Evolutionary conservation across 192 early-diverging fungal genomes (phyloP).

Genomic region (Coemansia interrupta): DNA sequence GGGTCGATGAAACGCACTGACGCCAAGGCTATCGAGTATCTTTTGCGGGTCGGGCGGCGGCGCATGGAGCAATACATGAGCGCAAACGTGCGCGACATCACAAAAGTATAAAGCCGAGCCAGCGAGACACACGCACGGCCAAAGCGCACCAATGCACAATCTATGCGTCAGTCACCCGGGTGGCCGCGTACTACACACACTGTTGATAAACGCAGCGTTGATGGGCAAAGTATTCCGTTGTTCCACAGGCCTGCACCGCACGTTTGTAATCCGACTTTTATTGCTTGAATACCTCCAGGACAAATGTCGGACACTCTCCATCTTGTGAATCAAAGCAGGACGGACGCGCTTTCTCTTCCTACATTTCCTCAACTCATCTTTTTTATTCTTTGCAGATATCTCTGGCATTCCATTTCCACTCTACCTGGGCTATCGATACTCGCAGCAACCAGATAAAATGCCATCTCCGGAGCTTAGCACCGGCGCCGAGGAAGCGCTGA

Average conservation of each 20-base stretch:
- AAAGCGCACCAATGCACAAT: too few relatives aligned
- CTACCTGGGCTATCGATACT: not conserved
- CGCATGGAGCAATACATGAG: slow-evolving; percentile 62
- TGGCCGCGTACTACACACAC: too few relatives aligned
- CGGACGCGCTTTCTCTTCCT: slow-evolving; percentile 2
- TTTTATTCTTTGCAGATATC: not conserved
- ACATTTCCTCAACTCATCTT: not conserved
- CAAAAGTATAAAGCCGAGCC: not conserved
- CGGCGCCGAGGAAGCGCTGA: slow-evolving; percentile 20
- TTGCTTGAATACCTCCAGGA: too few relatives aligned
- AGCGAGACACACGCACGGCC: too few relatives aligned
- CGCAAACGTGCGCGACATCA: slow-evolving; percentile 61
- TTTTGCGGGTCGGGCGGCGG: slow-evolving; percentile 61
- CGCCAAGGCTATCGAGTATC: slow-evolving; percentile 67
- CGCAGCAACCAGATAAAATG: slow-evolving; percentile 8
- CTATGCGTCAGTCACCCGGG: too few relatives aligned
- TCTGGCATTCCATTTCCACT: not conserved
- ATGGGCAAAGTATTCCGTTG: too few relatives aligned
- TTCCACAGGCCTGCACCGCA: too few relatives aligned
- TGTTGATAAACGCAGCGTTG: too few relatives aligned
- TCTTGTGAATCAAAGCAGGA: not conserved
- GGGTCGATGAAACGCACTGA: slow-evolving; percentile 54
- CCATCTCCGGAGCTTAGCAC: slow-evolving; percentile 26
- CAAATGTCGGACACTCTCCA: not conserved
- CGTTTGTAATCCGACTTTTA: too few relatives aligned